A percentile compares a stretch with the other conserved stretches of the same genome.
Conservation (phyloP, 1,284 basidiomycete species). For the Microstroma glucosiphilum region DNA sequence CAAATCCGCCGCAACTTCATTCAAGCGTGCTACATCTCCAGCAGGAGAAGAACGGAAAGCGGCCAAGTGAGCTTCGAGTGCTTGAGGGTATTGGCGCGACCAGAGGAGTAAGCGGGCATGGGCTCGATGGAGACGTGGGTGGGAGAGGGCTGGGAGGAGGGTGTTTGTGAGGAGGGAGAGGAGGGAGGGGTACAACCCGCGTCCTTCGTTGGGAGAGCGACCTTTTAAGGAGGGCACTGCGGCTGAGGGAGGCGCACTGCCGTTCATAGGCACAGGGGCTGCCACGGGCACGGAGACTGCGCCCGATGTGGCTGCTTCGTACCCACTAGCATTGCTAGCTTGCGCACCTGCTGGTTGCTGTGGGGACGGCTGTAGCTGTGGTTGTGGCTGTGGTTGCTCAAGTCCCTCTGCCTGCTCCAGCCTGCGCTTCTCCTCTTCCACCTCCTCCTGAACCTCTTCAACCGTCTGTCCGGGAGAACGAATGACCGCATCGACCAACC, state of each 20-base stretch:
- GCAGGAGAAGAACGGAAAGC: neutral
- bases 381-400: no score
- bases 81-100: neutral
- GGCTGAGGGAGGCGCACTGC: neutral
- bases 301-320: neutral
- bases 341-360: neutral
- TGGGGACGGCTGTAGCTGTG: no score
- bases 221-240: slow-evolving; percentile 32
- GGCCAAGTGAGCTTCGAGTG: neutral
- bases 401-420: slow-evolving; percentile 24
- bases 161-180: slow-evolving; percentile 65
- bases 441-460: slow-evolving; percentile 21
- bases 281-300: neutral
- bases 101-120: slow-evolving; percentile 55
- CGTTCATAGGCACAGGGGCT: neutral
- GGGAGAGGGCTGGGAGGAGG: slow-evolving; percentile 71
- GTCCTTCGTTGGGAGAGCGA: slow-evolving; percentile 59
- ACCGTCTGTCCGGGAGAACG: slow-evolving; percentile 56
- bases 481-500: slow-evolving; percentile 72
- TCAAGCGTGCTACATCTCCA: neutral
- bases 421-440: slow-evolving; percentile 7
- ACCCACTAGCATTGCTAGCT: neutral
- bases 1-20: neutral
- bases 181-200: slow-evolving; percentile 63
- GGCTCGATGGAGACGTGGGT: slow-evolving; percentile 54